phyloP scores from a whole-genome alignment of 345 rosid species.

The Theobroma cacao region DNA sequence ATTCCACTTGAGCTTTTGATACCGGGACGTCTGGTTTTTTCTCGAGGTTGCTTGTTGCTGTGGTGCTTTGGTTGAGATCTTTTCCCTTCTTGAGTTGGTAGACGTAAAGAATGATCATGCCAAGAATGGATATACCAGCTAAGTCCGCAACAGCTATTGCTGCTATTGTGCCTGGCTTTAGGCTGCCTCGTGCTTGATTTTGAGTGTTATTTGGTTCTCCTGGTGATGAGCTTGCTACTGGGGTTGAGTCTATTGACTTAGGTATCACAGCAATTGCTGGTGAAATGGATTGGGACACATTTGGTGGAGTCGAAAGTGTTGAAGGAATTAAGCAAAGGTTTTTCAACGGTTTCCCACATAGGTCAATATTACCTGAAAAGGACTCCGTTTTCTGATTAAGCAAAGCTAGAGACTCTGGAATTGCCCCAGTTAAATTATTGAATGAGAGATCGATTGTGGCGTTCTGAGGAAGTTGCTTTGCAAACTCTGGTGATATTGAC shows the following conservation, averaged over 20 bases:
- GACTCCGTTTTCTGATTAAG: conserved; percentile 54
- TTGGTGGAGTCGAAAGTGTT: conserved; percentile 70
- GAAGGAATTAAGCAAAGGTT: conserved; percentile 78
- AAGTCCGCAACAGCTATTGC: conserved; percentile 61
- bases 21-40: conserved; percentile 28
- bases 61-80: conserved; percentile 8
- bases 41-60: conserved; percentile 20
- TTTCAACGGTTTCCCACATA: conserved; percentile 86
- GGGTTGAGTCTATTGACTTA: conserved; percentile 35
- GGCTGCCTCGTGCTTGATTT: conserved; percentile 34
- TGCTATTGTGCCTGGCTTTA: conserved; percentile 69
- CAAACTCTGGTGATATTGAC: conserved; percentile 53
- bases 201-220: conserved; percentile 10
- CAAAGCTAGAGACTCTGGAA: conserved; percentile 57
- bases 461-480: conserved; percentile 46
- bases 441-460: conserved; percentile 73
- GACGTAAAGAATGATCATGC: conserved; percentile 55
- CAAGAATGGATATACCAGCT: conserved; percentile 62
- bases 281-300: conserved; percentile 44
- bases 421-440: conserved; percentile 81
- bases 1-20: conserved; percentile 13
- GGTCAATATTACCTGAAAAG: conserved; percentile 56
- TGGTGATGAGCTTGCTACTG: conserved; percentile 27
- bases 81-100: conserved; percentile 64
- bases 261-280: conserved; percentile 97